Conservation (phyloP, 768 basidiomycete genomes). For the Russula dissimulans region DNA sequence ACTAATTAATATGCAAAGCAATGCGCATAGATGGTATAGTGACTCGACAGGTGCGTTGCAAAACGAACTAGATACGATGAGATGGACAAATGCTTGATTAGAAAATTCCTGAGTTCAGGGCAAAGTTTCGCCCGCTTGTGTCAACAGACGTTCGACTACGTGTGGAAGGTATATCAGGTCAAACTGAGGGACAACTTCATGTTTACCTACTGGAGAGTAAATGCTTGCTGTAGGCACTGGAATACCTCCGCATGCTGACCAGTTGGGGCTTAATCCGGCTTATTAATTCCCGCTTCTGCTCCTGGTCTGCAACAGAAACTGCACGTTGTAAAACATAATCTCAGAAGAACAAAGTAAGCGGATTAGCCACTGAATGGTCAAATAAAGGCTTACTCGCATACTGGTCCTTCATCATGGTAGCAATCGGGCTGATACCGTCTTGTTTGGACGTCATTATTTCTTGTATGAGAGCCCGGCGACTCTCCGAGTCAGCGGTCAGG, state of each 20-base stretch:
- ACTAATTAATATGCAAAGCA: slow-evolving; percentile 15
- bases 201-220: slow-evolving; percentile 59
- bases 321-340: slow-evolving; percentile 85
- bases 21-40: slow-evolving; percentile 8
- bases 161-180: neutral
- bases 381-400: slow-evolving; percentile 60
- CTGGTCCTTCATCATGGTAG: slow-evolving; percentile 79
- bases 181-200: slow-evolving; percentile 1
- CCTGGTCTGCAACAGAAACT: slow-evolving; percentile 54
- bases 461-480: slow-evolving; percentile 61
- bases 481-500: slow-evolving; percentile 50
- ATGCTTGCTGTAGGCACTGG: slow-evolving; percentile 71
- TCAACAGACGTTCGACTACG: slow-evolving; percentile 59
- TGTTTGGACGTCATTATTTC: slow-evolving; percentile 64
- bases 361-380: neutral
- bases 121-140: slow-evolving; percentile 14
- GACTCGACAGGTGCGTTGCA: slow-evolving; percentile 12
- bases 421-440: slow-evolving; percentile 58
- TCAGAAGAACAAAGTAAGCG: slow-evolving; percentile 24
- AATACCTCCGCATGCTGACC: slow-evolving; percentile 58
- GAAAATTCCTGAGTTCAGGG: neutral
- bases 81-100: neutral
- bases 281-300: slow-evolving; percentile 62
- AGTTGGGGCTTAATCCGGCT: slow-evolving; percentile 58
- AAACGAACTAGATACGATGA: slow-evolving; percentile 7